Evolutionary conservation across 2,329 filamentous ascomycete genomes (phyloP), one percentile per base, ranked within the genome.

Genomic region (Fusarium marasasianum): DNA sequence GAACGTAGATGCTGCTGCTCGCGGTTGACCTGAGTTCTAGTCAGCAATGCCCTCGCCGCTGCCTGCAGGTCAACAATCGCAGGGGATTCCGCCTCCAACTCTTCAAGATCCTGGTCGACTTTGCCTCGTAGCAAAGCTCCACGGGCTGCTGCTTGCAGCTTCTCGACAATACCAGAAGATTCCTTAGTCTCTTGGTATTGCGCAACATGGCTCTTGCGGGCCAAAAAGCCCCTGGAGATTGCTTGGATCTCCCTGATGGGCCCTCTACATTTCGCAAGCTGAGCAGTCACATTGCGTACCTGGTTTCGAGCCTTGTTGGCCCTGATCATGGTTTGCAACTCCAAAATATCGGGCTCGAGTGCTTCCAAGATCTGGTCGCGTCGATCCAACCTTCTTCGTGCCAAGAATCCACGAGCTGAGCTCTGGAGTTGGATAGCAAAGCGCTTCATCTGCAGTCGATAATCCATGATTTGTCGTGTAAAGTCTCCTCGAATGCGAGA

Each of bases 401-500:
- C 87, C 44, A 98, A 84, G 80, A 93, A 90, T 14, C 94, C 96
- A 54, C 96, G 91, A 8, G 90, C 89, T 11, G 91, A 88, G 71
- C 94, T 95, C 82, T 99, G 96, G 24, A 98, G 87, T 70, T 91
- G 87, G 35, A 93, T 86, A 6, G 95, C 94, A 79, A 97, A 98
- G 26, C 85, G 88, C 63, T 90, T 89, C 95, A 98, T 98, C 74
- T 92, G 90, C 65, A 96, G 85, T 54, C 93, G 90, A 82, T 98
- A 98, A 70, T 90, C 89, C 74, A 92, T 90, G 65, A 98, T 90
- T 81, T 98, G 94, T 51, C 96, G 88, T 5, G 94, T 89, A 83
- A 94, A 98, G 78, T 97, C 94, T 60, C 95, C 97, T 67, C 96
- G 91, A 63, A 98, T 93, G 44, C 92, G 90, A 13, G 95, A 91